phyloP scores from a whole-genome alignment of 2,329 filamentous ascomycete species.

The Aspergillus ibericus region DNA sequence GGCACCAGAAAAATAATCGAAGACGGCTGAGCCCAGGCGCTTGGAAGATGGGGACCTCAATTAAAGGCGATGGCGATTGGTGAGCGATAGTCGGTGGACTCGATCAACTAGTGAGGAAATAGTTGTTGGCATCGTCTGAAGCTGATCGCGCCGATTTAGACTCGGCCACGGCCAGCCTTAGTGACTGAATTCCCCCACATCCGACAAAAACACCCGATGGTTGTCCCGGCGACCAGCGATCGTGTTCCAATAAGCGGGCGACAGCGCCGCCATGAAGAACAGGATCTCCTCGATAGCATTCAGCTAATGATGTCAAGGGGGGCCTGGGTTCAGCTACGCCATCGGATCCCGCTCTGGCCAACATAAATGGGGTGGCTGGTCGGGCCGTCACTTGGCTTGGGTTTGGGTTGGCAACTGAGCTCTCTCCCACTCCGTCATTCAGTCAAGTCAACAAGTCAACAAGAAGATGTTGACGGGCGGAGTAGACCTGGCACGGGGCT shows the following conservation, averaged over 20 bases:
- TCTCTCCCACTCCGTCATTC: too few relatives aligned
- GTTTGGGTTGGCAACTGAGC: not conserved
- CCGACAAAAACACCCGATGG: conserved; percentile 24
- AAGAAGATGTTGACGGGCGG: not conserved
- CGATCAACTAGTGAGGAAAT: conserved; percentile 2
- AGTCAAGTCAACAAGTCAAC: too few relatives aligned
- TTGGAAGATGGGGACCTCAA: conserved; percentile 7
- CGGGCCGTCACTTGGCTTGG: not conserved
- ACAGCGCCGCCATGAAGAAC: not conserved
- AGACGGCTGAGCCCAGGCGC: conserved; percentile 4
- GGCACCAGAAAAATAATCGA: conserved; percentile 1
- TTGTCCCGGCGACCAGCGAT: conserved; percentile 16
- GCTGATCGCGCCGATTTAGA: conserved; percentile 18
- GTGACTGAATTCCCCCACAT: conserved; percentile 20
- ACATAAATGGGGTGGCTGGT: not conserved
- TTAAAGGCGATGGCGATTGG: conserved; percentile 2
- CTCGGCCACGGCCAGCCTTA: conserved; percentile 9
- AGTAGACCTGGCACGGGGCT: not conserved
- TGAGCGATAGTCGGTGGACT: not conserved
- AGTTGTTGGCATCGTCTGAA: conserved; percentile 9
- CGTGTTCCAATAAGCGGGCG: conserved; percentile 6
- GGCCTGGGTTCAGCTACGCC: conserved; percentile 5
- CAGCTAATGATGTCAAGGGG: conserved; percentile 5
- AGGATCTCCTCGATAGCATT: not conserved
- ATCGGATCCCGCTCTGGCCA: not conserved